Conservation (phyloP, 2,329 filamentous ascomycete species). For the Pseudogymnoascus sp. region DNA sequence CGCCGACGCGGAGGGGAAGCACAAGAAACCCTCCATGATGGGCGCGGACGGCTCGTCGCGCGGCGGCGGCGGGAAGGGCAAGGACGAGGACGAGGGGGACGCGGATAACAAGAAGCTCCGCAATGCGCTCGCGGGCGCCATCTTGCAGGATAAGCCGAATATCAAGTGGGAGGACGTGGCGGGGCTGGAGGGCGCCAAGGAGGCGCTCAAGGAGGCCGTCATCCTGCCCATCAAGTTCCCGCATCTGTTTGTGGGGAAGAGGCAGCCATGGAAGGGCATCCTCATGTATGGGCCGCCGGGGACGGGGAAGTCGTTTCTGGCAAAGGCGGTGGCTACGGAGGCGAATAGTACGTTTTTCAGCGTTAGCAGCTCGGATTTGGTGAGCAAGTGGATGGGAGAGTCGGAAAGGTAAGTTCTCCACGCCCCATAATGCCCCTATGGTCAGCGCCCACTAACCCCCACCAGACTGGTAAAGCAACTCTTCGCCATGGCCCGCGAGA, state of each 20-base stretch:
- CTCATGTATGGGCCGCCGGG: conserved; percentile 91
- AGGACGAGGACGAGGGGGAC: conserved; percentile 53
- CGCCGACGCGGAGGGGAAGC: conserved; percentile 60
- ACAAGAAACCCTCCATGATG: conserved; percentile 62
- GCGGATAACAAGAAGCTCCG: conserved; percentile 93
- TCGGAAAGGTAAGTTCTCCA: conserved; percentile 69
- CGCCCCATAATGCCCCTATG: not conserved
- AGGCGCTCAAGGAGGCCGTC: conserved; percentile 94
- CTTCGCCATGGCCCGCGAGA: conserved; percentile 96
- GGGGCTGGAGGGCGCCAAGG: conserved; percentile 86
- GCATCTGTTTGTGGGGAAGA: conserved; percentile 88
- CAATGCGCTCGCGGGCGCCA: conserved; percentile 82
- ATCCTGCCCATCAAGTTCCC: conserved; percentile 98
- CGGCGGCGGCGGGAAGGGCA: conserved; percentile 53
- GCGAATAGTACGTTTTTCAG: conserved; percentile 99
- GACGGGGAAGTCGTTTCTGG: conserved; percentile 94
- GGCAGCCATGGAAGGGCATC: conserved; percentile 98
- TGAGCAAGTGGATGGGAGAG: conserved; percentile 99
- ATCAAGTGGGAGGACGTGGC: conserved; percentile 98
- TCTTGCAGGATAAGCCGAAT: conserved; percentile 90
- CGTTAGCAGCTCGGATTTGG: conserved; percentile 91
- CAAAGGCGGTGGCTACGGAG: conserved; percentile 95
- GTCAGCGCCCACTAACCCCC: no score
- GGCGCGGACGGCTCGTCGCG: conserved; percentile 62
- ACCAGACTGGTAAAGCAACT: conserved; percentile 74